phyloP scores from a whole-genome alignment of 805 yeast genomes.

The Millerozyma acaciae region DNA sequence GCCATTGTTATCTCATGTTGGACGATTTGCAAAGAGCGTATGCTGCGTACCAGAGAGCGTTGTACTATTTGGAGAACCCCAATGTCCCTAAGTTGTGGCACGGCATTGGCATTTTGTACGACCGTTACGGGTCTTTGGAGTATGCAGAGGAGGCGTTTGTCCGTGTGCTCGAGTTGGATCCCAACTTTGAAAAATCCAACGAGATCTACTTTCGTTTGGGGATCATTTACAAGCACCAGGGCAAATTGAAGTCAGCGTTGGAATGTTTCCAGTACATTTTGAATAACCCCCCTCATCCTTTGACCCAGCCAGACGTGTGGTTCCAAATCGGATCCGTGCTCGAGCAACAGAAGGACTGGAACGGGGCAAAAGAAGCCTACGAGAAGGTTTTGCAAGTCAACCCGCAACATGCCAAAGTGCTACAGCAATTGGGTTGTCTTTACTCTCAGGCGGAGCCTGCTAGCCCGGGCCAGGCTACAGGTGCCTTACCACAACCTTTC shows the following conservation, averaged over 20 bases:
- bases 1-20: slow-evolving; percentile 95
- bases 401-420: slow-evolving; percentile 92
- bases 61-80: slow-evolving; percentile 85
- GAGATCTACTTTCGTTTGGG: slow-evolving; percentile 96
- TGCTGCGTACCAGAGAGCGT: slow-evolving; percentile 93
- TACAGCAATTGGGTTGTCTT: slow-evolving; percentile 93
- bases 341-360: slow-evolving; percentile 89
- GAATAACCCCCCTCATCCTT: slow-evolving; percentile 88
- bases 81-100: slow-evolving; percentile 98
- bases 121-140: slow-evolving; percentile 91
- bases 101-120: slow-evolving; percentile 95
- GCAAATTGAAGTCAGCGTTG: slow-evolving; percentile 77
- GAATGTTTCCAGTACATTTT: slow-evolving; percentile 94
- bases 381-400: slow-evolving; percentile 86
- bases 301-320: slow-evolving; percentile 97
- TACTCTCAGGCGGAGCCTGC: slow-evolving; percentile 61
- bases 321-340: slow-evolving; percentile 95
- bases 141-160: slow-evolving; percentile 99
- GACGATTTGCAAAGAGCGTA: slow-evolving; percentile 96
- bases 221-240: slow-evolving; percentile 93
- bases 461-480: slow-evolving; percentile 27
- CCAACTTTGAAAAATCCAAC: slow-evolving; percentile 91
- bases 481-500: slow-evolving; percentile 44
- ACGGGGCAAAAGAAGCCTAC: slow-evolving; percentile 91
- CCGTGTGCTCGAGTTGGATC: slow-evolving; percentile 91